Percentiles rank a stretch among this genome's conserved stretches.
Evolutionary conservation across 2,329 filamentous ascomycete genomes (phyloP).

Genomic region (Talaromyces piceae): DNA sequence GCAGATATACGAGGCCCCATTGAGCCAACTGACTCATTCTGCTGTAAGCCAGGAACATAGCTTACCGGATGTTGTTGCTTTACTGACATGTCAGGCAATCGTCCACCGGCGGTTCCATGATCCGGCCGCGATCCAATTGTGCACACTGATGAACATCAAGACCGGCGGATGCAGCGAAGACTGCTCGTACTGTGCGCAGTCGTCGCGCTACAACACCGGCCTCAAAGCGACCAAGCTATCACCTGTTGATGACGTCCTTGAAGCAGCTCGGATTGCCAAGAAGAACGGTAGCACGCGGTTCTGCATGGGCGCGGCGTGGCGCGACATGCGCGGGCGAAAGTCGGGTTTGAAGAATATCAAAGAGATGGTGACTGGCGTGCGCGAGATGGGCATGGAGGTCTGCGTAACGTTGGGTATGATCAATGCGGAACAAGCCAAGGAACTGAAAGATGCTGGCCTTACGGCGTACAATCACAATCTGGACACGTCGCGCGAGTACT

Average conservation of each 20-base stretch:
- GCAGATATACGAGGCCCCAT: slow-evolving; percentile 71
- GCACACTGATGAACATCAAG: slow-evolving; percentile 95
- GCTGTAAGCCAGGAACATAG: slow-evolving; percentile 51
- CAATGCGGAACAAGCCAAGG: slow-evolving; percentile 68
- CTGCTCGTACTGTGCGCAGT: slow-evolving; percentile 86
- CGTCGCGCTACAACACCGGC: slow-evolving; percentile 66
- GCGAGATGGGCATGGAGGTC: slow-evolving; percentile 76
- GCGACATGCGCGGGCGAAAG: slow-evolving; percentile 87
- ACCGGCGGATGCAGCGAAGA: slow-evolving; percentile 88
- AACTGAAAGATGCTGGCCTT: slow-evolving; percentile 74
- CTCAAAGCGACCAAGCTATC: slow-evolving; percentile 71
- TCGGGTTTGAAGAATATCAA: slow-evolving; percentile 76
- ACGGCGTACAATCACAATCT: slow-evolving; percentile 95
- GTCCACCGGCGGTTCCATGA: slow-evolving; percentile 82
- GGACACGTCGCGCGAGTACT: slow-evolving; percentile 83
- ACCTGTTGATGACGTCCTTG: slow-evolving; percentile 71
- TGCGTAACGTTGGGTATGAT: slow-evolving; percentile 96
- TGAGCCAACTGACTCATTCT: slow-evolving; percentile 71
- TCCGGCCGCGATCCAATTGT: slow-evolving; percentile 78
- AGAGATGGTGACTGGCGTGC: slow-evolving; percentile 75
- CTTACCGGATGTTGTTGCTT: background rate
- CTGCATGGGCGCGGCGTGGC: slow-evolving; percentile 92
- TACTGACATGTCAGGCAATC: slow-evolving; percentile 48
- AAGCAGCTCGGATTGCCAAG: slow-evolving; percentile 67
- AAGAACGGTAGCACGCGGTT: slow-evolving; percentile 82